Evolutionary conservation across 176 grass and related monocot genomes (phyloP), one percentile per base, ranked within the genome.

Genomic region (Carex pumila): DNA sequence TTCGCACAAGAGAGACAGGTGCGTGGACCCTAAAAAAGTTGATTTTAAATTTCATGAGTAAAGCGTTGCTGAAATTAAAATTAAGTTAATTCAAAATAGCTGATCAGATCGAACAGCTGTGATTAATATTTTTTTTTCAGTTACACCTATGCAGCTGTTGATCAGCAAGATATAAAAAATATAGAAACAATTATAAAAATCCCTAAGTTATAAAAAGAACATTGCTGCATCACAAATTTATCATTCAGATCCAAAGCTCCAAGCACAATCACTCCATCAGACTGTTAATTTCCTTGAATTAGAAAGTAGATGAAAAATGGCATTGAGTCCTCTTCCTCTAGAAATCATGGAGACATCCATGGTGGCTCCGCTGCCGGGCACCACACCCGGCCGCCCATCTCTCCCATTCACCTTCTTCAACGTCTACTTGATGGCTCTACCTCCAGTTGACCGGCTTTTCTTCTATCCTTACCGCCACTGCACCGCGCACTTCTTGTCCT

Each of bases 381-480:
- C 56, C 22, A 62, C 63, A 5, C 58, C 80, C 3, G 21, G 19
- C 32, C 13, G 6, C 11, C 25, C 68, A 1, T 77, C 80, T 29
- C 54, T 87, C 3, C 80, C 59, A 11, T 53, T 87, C 67, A 84
- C 80, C 54, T 87, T 78, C 45, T 53, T 78, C 29, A 80, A 87
- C 5, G 1, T 83, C 30, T 10, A 15, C 5, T 83, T 67, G 69
- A 3, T 78, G 0, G 0, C 11, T 43, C 1, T 18, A 6, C 39
- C 53, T 1, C 69, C 86, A 0, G 68, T 87, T 2, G 80, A 84
- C 2, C 80, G 86, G 15, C 21, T 87, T 17, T 84, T 83, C 86
- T 84, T 87, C 69, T 84, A 83, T 39, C 10, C 17, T 0, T 54
- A 83, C 43, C 37, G 21, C 10, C 69, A 71, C 21, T 55, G 31